phyloP scores from a whole-genome alignment of 257 asterid species.

The Primulina eburnea region DNA sequence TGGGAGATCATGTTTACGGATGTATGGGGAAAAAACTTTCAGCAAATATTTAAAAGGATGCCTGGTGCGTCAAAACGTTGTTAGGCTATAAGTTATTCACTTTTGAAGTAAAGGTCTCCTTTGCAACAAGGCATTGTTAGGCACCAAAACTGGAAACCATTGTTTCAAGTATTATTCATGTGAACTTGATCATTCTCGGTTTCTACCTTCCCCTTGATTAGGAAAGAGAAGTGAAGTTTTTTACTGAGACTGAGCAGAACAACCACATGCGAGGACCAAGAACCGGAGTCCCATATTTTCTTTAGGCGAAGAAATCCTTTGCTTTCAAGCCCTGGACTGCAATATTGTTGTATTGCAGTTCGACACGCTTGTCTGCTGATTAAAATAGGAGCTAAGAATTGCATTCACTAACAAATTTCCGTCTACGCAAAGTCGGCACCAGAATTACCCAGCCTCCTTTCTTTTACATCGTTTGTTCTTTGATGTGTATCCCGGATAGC shows the following conservation, averaged over 20 bases:
- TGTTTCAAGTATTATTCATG: not conserved
- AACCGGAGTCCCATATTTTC: constrained; percentile 94
- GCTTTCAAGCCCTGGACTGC: constrained; percentile 12
- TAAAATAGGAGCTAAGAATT: constrained; percentile 20
- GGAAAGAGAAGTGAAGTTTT: constrained; percentile 98
- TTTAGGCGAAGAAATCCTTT: constrained; percentile 33
- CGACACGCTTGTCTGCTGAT: constrained; percentile 2
- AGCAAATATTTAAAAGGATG: not conserved
- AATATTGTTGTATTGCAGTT: constrained; percentile 9
- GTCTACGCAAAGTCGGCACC: constrained; percentile 13
- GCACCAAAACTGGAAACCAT: not conserved
- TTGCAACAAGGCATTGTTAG: not conserved
- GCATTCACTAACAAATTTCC: constrained; percentile 16
- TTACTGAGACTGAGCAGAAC: constrained; percentile 97
- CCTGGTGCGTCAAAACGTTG: not conserved
- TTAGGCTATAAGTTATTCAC: not conserved
- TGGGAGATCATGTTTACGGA: not conserved
- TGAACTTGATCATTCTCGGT: not conserved
- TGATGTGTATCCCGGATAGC: constrained; percentile 46
- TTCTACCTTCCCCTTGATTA: constrained; percentile 22
- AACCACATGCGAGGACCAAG: constrained; percentile 99
- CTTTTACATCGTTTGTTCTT: constrained; percentile 27
- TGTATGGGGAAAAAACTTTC: not conserved
- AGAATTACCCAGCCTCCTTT: constrained; percentile 27
- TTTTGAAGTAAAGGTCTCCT: not conserved